Evolutionary conservation across 768 basidiomycete species (phyloP).

Genomic region (Cystofilobasidium ferigula): DNA sequence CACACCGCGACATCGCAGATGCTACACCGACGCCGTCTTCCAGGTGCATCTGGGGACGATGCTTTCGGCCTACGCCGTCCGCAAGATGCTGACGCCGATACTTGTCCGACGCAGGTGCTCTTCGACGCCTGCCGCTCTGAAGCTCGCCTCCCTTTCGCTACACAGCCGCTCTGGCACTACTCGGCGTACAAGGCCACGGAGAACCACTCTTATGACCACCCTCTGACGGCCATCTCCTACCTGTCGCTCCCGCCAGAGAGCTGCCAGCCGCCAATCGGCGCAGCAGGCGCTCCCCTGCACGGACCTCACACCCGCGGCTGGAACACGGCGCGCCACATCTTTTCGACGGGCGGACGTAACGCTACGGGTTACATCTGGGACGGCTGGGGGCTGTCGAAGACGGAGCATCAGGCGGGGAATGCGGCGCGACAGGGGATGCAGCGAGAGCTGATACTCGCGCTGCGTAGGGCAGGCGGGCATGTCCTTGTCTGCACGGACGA

Average conservation of each 20-base stretch:
- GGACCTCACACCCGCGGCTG: neutral
- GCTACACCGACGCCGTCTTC: slow-evolving; percentile 1
- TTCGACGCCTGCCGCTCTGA: neutral
- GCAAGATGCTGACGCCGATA: neutral
- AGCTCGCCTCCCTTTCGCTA: neutral
- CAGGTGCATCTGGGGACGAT: neutral
- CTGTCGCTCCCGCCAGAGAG: too few species aligned
- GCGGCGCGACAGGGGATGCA: neutral
- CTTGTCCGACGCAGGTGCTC: neutral
- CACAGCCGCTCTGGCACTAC: too few species aligned
- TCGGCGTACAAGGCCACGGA: too few species aligned
- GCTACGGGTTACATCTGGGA: neutral
- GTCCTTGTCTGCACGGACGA: too few species aligned
- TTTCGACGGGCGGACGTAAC: neutral
- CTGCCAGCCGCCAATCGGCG: too few species aligned
- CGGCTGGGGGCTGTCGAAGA: neutral
- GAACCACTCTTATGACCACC: too few species aligned
- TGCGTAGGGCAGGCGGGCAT: neutral
- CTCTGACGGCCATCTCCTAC: too few species aligned
- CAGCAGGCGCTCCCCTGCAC: too few species aligned
- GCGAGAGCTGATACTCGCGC: neutral
- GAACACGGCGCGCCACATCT: neutral
- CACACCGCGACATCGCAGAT: neutral
- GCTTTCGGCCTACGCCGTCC: neutral
- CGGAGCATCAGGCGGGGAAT: neutral